Base-by-base conservation (phyloP, 495 filamentous ascomycete genomes). In the Podospora conica region DNA sequence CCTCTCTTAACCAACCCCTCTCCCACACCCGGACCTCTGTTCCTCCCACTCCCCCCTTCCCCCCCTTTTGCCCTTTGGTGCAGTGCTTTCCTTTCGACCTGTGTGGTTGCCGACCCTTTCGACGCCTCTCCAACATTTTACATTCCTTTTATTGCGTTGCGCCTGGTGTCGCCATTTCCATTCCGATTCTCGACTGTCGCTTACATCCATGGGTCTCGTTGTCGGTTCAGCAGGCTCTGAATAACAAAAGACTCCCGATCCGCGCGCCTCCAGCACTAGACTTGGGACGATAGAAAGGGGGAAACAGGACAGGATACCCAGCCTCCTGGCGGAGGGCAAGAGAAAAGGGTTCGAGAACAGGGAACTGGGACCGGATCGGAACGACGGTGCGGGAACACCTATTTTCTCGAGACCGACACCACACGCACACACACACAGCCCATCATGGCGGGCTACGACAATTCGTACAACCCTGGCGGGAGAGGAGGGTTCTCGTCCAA, bases 221-320 rank as follows among this genome's bases (percentile, higher is more conserved):
- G 69, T 77, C 74, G 74, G 70, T 80, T 85, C 83, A 85, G 83
- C 83, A 80, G 83, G 83, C 77, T 85, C 83, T 85, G 83, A 84
- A 81, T 78, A 73, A 69, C 64, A 48, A 55, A 55, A 56, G 27
- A 64, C 63, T 29, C 53, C 15, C 23, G 27, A 21, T 60, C 28
- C 53, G 9, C 56, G 55, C 63, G 61, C 11, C 57, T 25, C 66
- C 33, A 67, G 65, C 24, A 28, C 29, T 64, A 67, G 66, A 29
- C 40, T 64, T 53, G 63, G 63, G 61, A 60, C 28, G 58, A 67
- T 53, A 60, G 61, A 62, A 62, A 58, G 29, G 40, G 40, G 40
- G 40, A 62, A 25, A 27, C 33, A 64, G 70, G 71, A 61, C 63
- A 61, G 20, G 63, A 60, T 48, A 12, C n/a, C 10, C 31, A 31